Conservation (phyloP, 2,329 filamentous ascomycete genomes). For the Fusarium oxysporum region DNA sequence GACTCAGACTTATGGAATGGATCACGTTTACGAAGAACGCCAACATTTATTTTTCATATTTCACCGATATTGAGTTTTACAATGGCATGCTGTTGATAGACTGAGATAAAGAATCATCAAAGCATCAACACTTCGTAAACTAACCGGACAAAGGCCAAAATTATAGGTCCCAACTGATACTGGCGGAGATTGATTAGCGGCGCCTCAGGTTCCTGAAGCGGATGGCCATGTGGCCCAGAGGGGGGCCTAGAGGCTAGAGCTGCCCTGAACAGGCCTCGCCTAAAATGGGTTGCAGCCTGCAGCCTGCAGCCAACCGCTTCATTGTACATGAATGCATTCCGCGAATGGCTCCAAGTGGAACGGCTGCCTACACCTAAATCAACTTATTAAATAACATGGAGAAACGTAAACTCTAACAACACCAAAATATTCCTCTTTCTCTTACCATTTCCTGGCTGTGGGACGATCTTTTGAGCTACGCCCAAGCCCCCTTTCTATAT, state of each 20-base stretch:
- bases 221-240: constrained; percentile 28
- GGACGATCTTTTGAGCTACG: constrained; percentile 1
- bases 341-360: background rate
- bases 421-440: constrained; percentile 4
- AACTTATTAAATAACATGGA: constrained; percentile 10
- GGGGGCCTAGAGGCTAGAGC: background rate
- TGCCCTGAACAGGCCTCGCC: constrained; percentile 21
- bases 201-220: constrained; percentile 26
- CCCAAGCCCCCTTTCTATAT: background rate
- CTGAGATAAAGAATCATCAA: background rate
- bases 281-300: constrained; percentile 35
- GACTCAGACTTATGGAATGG: constrained; percentile 4
- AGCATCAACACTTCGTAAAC: background rate
- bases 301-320: constrained; percentile 37
- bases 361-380: constrained; percentile 28
- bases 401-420: constrained; percentile 21
- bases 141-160: background rate
- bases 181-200: constrained; percentile 9
- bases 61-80: background rate
- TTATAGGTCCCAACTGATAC: constrained; percentile 7
- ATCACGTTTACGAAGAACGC: background rate
- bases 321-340: constrained; percentile 11
- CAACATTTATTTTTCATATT: background rate
- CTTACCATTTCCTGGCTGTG: background rate
- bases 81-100: constrained; percentile 7